Evolutionary conservation across 352 stramenopile species (phyloP).

Genomic region (Pythium apleroticum): DNA sequence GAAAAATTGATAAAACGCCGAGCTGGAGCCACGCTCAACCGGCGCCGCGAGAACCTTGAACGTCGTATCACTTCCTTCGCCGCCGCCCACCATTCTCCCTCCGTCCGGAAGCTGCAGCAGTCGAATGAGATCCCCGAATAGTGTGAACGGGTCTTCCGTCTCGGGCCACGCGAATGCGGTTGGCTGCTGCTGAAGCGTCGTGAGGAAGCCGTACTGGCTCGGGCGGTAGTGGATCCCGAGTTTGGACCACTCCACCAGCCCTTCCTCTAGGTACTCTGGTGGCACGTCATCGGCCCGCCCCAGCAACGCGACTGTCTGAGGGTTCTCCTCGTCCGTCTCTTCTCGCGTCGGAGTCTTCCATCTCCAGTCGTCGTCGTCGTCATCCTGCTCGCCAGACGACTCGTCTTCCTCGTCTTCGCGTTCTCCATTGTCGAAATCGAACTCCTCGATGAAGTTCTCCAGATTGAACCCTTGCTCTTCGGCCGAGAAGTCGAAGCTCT

Average conservation of each 20-base stretch:
- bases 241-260: background rate
- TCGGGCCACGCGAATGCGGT: background rate
- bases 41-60: background rate
- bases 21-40: background rate
- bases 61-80: background rate
- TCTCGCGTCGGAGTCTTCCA: too few relatives aligned
- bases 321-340: too few relatives aligned
- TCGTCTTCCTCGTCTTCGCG: too few relatives aligned
- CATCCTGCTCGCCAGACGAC: too few relatives aligned
- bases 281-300: background rate
- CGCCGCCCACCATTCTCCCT: background rate
- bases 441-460: too few relatives aligned
- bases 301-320: background rate
- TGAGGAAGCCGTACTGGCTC: background rate
- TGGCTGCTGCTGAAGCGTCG: background rate
- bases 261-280: background rate
- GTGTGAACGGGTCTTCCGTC: background rate
- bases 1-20: background rate
- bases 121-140: background rate
- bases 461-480: too few relatives aligned
- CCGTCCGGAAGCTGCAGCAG: background rate
- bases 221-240: background rate
- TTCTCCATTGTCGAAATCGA: too few relatives aligned
- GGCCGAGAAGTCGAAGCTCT: too few relatives aligned
- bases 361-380: too few relatives aligned